phyloP scores from a whole-genome alignment of 345 rosid genomes.

The Acer negundo region DNA sequence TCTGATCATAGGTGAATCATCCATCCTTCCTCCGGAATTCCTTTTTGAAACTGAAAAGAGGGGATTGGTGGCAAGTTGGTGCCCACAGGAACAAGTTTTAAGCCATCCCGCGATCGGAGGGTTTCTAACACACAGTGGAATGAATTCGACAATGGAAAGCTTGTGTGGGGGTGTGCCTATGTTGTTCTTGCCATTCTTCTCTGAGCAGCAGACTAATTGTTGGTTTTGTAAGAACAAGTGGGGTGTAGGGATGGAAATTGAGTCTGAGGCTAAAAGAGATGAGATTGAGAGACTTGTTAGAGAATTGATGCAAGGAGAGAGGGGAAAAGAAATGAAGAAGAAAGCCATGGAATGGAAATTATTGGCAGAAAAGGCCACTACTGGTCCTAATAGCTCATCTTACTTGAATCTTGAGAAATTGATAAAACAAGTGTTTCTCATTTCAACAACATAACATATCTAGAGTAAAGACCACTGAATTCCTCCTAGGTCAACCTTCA shows the following conservation, averaged over 20 bases:
- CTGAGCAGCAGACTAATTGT: not conserved
- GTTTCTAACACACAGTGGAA: not conserved
- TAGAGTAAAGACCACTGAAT: too few relatives aligned
- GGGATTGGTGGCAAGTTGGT: conserved; percentile 6
- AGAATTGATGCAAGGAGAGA: conserved; percentile 22
- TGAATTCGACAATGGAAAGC: not conserved
- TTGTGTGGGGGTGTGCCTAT: not conserved
- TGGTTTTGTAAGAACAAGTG: not conserved
- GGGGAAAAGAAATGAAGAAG: not conserved
- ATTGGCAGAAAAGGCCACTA: too few relatives aligned
- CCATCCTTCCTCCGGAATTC: conserved; percentile 10
- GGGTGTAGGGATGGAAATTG: conserved; percentile 25
- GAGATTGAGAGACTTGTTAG: conserved; percentile 22
- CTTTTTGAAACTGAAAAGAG: not conserved
- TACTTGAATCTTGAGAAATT: too few relatives aligned
- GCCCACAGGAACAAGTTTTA: conserved; percentile 6
- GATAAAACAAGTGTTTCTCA: too few relatives aligned
- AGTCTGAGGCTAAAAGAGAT: conserved; percentile 11
- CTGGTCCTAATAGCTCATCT: too few relatives aligned
- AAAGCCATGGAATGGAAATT: too few relatives aligned
- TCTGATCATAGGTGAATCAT: conserved; percentile 10
- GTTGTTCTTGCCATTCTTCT: not conserved
- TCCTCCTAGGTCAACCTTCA: too few relatives aligned
- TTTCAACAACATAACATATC: too few relatives aligned
- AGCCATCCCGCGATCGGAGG: not conserved